Evolutionary conservation across 225 moss, liverwort and hornwort genomes (phyloP).

Genomic region (Bryoerythrophyllum caledonicum): DNA sequence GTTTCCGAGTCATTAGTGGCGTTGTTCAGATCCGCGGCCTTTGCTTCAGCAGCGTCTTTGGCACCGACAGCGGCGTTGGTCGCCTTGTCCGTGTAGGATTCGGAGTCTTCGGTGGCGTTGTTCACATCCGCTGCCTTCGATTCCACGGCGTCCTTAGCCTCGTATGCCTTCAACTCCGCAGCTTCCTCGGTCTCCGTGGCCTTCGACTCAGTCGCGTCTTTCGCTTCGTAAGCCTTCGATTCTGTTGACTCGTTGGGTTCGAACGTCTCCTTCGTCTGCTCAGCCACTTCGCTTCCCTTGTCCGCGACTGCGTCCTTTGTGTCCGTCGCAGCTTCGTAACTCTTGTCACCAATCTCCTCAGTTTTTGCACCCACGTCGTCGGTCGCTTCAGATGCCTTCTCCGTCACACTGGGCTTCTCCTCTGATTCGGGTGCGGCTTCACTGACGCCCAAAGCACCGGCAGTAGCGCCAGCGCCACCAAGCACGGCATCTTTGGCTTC

Average conservation of each 20-base stretch:
- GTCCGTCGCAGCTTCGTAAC: conserved; percentile 11
- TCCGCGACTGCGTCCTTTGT: conserved; percentile 14
- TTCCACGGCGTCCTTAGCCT: neutral
- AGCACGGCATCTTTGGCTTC: neutral
- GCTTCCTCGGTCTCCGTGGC: conserved; percentile 13
- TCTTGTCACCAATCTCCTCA: conserved; percentile 15
- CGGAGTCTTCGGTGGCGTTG: neutral
- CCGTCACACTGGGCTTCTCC: conserved; percentile 7
- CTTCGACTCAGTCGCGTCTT: conserved; percentile 12
- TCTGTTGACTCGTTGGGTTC: neutral
- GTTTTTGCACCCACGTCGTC: neutral
- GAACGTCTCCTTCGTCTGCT: conserved; percentile 8
- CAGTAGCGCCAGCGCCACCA: conserved; percentile 27
- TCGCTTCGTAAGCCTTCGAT: neutral
- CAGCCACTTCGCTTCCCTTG: conserved; percentile 7
- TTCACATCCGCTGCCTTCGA: conserved; percentile 3
- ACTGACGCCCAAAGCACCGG: conserved; percentile 26
- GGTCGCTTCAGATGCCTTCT: conserved; percentile 18
- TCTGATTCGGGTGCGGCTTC: conserved; percentile 3
- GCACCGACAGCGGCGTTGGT: neutral
- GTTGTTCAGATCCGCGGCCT: conserved; percentile 29
- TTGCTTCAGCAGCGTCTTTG: neutral
- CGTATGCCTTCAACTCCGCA: neutral
- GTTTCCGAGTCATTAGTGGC: conserved; percentile 32
- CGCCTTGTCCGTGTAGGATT: neutral